Base-by-base conservation (phyloP, 176 grass and related monocot genomes). In the Hyparrhenia diplandra region DNA sequence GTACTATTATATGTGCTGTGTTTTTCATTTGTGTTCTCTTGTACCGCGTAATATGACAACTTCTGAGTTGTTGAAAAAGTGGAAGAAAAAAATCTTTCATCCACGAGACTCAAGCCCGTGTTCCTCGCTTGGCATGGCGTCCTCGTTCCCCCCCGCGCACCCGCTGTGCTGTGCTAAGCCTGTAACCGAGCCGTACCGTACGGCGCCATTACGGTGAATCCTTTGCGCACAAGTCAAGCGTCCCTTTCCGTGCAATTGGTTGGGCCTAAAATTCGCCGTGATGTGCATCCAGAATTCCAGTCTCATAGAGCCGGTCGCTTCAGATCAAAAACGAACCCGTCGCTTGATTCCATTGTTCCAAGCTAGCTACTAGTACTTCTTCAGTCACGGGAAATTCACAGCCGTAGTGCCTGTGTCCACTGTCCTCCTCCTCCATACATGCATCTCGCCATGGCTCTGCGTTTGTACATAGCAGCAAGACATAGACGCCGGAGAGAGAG, bases 141-240 rank as follows among this genome's bases (percentile, higher is more conserved):
- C n/a, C n/a, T n/a, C n/a, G n/a, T n/a, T n/a, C n/a, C n/a, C n/a
- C n/a, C n/a, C n/a, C n/a, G n/a, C n/a, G n/a, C n/a, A n/a, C n/a
- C n/a, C n/a, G n/a, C n/a, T n/a, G n/a, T n/a, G n/a, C 57, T 30
- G 54, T 29, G 13, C 31, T 20, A 51, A 51, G 18, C 49, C 49
- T 52, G 51, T 10, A 55, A n/a, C 51, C n/a, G 51, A 21, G 18
- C 76, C 40, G 76, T 58, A 16, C 58, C 42, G 58, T 73, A 85
- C 76, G 68, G 45, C n/a, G 12, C 55, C 31, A 23, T 80, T 74
- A 74, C 59, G 9, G 69, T 42, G 58, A 86, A 73, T 36, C 84
- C 84, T 74, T 80, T 80, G 58, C 35, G 69, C 69, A 34, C 13
- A 80, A 80, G 84, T 43, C 62, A 86, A 74, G 76, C 76, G 59